Evolutionary conservation across 1,284 basidiomycete species (phyloP).

Genomic region (Wallemia mellicola): DNA sequence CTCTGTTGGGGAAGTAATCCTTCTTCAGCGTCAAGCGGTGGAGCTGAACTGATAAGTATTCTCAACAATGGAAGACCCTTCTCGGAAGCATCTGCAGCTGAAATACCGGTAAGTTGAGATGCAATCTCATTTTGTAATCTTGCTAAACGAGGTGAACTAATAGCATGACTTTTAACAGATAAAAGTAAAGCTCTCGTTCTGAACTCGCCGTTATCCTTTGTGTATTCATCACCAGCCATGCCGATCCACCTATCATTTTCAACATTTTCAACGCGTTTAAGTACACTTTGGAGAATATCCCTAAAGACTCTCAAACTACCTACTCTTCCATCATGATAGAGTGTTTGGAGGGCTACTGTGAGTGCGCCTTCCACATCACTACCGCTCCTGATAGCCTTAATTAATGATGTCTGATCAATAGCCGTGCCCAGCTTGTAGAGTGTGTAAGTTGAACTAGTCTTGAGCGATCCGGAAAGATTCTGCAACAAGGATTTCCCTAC

Average conservation of each 20-base stretch:
- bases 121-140: constrained; percentile 72
- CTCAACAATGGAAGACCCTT: constrained; percentile 39
- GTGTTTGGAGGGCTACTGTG: not conserved
- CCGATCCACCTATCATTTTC: not conserved
- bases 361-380: not conserved
- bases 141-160: constrained; percentile 41
- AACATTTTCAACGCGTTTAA: not conserved
- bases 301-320: not conserved
- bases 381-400: not conserved
- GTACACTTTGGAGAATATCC: not conserved
- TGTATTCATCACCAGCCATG: not conserved
- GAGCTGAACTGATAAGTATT: constrained; percentile 43
- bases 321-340: not conserved
- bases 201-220: constrained; percentile 10
- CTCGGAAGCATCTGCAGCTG: constrained; percentile 28
- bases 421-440: not conserved
- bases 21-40: constrained; percentile 42
- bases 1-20: constrained; percentile 64
- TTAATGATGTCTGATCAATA: not conserved
- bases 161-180: constrained; percentile 29
- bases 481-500: not conserved
- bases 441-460: not conserved
- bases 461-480: not conserved
- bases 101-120: constrained; percentile 39
- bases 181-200: constrained; percentile 32